A percentile compares a stretch with the other conserved stretches of the same genome.
These are phyloP conservation scores for Sechiopsis laciniata DNA, from an alignment of 306 rosid genomes.

Conservation along the genomic window DNA sequence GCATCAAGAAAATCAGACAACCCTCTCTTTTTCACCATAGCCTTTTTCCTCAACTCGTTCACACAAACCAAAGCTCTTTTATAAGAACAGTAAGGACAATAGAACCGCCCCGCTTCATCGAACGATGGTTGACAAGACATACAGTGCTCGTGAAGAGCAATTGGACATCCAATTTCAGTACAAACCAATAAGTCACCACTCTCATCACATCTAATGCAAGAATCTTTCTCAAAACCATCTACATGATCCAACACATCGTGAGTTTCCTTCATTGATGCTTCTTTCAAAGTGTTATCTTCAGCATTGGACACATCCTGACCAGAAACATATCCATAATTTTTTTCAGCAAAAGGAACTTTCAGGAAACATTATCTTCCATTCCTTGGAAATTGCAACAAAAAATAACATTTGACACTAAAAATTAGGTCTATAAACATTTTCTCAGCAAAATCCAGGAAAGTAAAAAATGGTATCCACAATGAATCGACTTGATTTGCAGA, in stretches of 20 bases:
- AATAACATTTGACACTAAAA: neutral
- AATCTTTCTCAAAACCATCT: constrained; percentile 25
- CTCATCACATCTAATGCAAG: constrained; percentile 45
- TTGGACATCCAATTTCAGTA: constrained; percentile 42
- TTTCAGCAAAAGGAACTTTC: neutral
- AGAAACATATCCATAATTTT: neutral
- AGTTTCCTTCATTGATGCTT: constrained; percentile 4
- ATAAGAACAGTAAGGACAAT: constrained; percentile 59
- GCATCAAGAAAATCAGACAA: constrained; percentile 38
- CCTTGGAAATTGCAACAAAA: neutral
- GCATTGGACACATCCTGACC: constrained; percentile 7
- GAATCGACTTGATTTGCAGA: neutral
- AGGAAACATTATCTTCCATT: neutral
- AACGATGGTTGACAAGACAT: constrained; percentile 42
- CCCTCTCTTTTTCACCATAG: constrained; percentile 33
- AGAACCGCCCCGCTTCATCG: constrained; percentile 50
- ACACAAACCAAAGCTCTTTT: constrained; percentile 30
- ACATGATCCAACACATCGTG: constrained; percentile 5
- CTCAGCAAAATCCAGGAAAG: neutral
- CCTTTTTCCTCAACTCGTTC: constrained; percentile 33
- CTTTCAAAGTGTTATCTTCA: constrained; percentile 1
- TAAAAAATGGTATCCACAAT: neutral
- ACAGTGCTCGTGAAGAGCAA: constrained; percentile 50
- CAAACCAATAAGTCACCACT: constrained; percentile 42
- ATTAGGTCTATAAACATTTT: neutral